A percentile compares a stretch with the other conserved stretches of the same genome.
These are phyloP conservation scores for Pyrenochaeta sp. DNA, from an alignment of 2,329 filamentous ascomycete species.

Conservation along the genomic window DNA sequence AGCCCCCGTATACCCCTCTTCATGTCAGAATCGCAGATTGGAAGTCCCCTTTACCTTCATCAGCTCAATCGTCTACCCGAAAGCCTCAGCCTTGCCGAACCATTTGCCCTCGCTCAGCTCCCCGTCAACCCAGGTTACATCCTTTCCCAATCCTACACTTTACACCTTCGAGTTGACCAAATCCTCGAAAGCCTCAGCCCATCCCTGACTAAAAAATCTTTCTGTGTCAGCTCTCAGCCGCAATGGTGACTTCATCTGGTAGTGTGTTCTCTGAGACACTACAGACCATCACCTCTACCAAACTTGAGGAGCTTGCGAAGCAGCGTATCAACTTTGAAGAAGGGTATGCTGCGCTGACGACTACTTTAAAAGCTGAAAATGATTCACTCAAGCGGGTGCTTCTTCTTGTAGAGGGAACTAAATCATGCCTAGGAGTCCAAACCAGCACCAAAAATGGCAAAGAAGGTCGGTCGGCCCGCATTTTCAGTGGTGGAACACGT, in stretches of 20 bases:
- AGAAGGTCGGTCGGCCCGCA: conserved; percentile 16
- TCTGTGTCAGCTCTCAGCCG: not conserved
- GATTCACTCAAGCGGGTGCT: conserved; percentile 35
- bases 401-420: conserved; percentile 38
- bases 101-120: not conserved
- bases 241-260: conserved; percentile 33
- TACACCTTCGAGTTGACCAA: not conserved
- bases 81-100: not conserved
- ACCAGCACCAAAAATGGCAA: conserved; percentile 18
- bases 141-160: not conserved
- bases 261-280: conserved; percentile 48
- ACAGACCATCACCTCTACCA: conserved; percentile 47
- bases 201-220: not conserved
- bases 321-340: conserved; percentile 41
- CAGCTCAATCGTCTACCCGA: not conserved
- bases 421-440: conserved; percentile 36
- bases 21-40: too few relatives aligned
- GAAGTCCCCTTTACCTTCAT: not conserved
- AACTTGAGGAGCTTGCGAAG: conserved; percentile 49
- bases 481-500: conserved; percentile 26
- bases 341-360: conserved; percentile 31
- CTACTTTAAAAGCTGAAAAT: conserved; percentile 14
- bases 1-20: not conserved
- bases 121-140: not conserved
- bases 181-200: not conserved